These are phyloP conservation scores for Bruguiera parviflora DNA, from an alignment of 345 rosid genomes.

Conservation along the genomic window DNA sequence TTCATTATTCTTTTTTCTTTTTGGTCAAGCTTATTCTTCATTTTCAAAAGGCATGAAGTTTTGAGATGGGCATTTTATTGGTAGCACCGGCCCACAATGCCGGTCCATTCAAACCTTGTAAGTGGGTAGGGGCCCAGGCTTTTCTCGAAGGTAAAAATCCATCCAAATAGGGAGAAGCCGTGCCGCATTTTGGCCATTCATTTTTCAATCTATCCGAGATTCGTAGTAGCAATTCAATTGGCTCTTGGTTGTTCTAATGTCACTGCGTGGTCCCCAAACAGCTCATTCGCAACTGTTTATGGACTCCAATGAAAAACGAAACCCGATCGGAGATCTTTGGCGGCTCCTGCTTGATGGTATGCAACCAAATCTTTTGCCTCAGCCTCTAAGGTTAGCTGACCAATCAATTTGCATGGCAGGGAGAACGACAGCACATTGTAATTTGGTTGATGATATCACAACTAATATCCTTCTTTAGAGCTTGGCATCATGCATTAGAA, in stretches of 20 bases:
- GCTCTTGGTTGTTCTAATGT: not conserved
- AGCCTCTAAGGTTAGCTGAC: no score
- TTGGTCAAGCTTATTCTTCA: no score
- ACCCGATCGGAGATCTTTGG: no score
- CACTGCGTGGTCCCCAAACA: constrained; percentile 5
- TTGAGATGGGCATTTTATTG: no score
- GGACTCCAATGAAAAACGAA: not conserved
- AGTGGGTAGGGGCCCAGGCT: not conserved
- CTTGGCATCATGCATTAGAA: not conserved
- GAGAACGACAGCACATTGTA: no score
- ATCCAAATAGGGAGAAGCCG: not conserved
- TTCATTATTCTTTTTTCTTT: no score
- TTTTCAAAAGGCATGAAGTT: no score
- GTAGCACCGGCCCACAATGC: constrained; percentile 6
- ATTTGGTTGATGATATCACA: no score
- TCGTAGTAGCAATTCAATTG: not conserved
- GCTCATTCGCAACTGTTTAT: constrained; percentile 2
- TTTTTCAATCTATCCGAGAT: not conserved
- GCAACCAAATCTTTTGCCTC: not conserved
- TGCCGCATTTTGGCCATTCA: not conserved
- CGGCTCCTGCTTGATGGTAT: not conserved
- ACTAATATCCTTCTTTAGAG: no score
- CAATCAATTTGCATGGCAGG: not conserved
- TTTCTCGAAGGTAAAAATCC: not conserved
- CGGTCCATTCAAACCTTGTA: not conserved